A percentile compares a stretch with the other conserved stretches of the same genome.
Conservation (phyloP, 116 monocot genomes). For the Iris pallida region DNA sequence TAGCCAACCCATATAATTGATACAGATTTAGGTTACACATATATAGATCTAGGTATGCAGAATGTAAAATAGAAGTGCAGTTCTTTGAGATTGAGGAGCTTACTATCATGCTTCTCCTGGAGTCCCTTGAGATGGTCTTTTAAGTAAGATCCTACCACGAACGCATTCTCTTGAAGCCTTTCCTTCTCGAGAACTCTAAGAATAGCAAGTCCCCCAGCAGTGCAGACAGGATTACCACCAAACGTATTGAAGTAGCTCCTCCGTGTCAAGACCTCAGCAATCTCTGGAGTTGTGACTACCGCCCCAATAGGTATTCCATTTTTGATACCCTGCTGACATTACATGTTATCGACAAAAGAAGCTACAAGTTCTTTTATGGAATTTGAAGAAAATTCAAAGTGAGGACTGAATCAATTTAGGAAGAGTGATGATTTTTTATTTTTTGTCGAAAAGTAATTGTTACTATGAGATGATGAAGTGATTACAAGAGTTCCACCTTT, state of each 20-base stretch:
- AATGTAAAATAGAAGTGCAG: no score
- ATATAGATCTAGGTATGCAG: no score
- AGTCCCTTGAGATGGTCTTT: slow-evolving; percentile 57
- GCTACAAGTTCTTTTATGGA: no score
- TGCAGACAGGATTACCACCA: slow-evolving; percentile 88
- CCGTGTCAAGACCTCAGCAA: slow-evolving; percentile 68
- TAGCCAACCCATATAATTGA: no score
- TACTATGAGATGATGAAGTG: neutral
- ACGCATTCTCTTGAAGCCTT: slow-evolving; percentile 77
- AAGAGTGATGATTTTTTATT: no score
- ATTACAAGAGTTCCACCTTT: slow-evolving; percentile 38
- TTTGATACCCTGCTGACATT: slow-evolving; percentile 72
- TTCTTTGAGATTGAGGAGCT: slow-evolving; percentile 14
- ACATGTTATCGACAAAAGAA: no score
- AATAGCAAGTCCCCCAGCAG: slow-evolving; percentile 78
- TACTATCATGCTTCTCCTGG: slow-evolving; percentile 82
- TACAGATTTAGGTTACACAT: no score
- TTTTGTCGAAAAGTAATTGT: no score
- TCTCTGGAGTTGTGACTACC: slow-evolving; percentile 84
- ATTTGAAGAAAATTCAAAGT: no score
- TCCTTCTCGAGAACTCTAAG: slow-evolving; percentile 79
- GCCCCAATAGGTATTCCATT: slow-evolving; percentile 93
- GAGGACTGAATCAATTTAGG: no score
- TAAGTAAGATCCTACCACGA: slow-evolving; percentile 65
- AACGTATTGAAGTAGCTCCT: slow-evolving; percentile 93